Evolutionary conservation across 208 protist species (phyloP), one percentile per base, ranked within the genome.

Genomic region (Leishmania braziliensis): DNA sequence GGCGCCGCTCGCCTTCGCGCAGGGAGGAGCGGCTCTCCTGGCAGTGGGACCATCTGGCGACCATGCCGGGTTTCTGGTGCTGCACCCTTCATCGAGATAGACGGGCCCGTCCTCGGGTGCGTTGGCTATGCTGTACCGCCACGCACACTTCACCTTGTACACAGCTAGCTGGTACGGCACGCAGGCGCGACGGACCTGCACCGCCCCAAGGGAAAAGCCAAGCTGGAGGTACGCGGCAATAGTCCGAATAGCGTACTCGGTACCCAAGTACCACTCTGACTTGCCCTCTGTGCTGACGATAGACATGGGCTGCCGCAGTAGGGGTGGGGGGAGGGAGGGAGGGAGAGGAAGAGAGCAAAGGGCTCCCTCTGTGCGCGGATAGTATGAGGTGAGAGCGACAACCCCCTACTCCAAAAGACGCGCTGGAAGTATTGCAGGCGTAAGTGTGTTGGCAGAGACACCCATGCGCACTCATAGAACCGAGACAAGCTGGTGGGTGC

Each of bases 221-320:
- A 93, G 79, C 63, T 84, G 81, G 23, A 93, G 69, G 74, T 93
- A 93, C 58, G 86, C 84, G 33, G 71, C 81, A 50, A 90, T 81
- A n/a, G 85, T 93, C 65, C 84, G 86, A 33, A 89, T 78, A 68
- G 81, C 88, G 71, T 91, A 86, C 74, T 91, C 78, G 33, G 62
- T 60, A 74, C 79, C 79, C 66, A 90, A 39, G 58, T 83, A 84
- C 90, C 86, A 93, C 48, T 77, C 54, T 77, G 87, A 82, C 75
- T 86, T 89, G 50, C 82, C 86, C 69, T 91, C 84, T 18, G 84
- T 84, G 73, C 84, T 82, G 23, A 93, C 85, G 23, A 80, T 85
- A 20, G 76, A 81, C 89, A 93, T 90, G 51, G 33, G 65, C 53
- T 68, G 33, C 51, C 26, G n/a, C 43, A 12, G 9, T 6, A 26